Percentiles rank a stretch among this genome's conserved stretches.
Conservation (phyloP, 2,329 filamentous ascomycete genomes). For the Magnaporthiopsis rhizophila region DNA sequence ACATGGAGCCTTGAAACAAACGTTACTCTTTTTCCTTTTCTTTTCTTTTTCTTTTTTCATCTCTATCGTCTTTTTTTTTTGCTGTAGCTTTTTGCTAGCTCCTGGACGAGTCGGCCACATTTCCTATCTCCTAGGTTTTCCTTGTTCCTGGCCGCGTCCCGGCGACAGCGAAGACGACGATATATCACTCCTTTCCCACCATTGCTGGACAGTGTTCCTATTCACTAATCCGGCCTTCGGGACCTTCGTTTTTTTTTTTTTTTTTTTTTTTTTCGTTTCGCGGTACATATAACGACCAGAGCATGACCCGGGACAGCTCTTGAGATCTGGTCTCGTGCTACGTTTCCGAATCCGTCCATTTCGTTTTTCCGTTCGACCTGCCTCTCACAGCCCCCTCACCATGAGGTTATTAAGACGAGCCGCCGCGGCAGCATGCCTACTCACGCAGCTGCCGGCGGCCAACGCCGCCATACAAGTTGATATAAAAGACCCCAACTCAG, state of each 20-base stretch:
- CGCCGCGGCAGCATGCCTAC: slow-evolving; percentile 2
- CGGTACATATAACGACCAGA: background rate
- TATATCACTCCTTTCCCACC: background rate
- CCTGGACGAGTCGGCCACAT: background rate
- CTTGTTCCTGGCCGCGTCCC: background rate
- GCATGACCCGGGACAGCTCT: background rate
- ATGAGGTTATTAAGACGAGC: slow-evolving; percentile 3
- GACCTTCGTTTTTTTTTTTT: background rate
- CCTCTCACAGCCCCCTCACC: background rate
- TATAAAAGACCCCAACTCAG: slow-evolving; percentile 36
- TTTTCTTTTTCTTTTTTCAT: background rate
- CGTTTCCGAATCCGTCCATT: background rate
- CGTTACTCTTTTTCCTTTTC: background rate
- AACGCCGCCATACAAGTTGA: slow-evolving; percentile 16
- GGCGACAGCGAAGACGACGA: slow-evolving; percentile 3
- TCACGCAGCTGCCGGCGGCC: background rate
- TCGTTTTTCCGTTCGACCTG: background rate
- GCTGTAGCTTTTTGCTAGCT: background rate
- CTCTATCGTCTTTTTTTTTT: background rate
- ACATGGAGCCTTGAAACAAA: background rate
- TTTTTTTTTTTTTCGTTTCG: background rate
- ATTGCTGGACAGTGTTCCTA: slow-evolving; percentile 6
- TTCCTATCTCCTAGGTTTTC: background rate
- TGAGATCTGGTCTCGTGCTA: background rate
- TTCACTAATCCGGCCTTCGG: background rate